These are phyloP conservation scores for Thalassiosira sp. DNA, from an alignment of 352 stramenopile genomes.

Conservation along the genomic window DNA sequence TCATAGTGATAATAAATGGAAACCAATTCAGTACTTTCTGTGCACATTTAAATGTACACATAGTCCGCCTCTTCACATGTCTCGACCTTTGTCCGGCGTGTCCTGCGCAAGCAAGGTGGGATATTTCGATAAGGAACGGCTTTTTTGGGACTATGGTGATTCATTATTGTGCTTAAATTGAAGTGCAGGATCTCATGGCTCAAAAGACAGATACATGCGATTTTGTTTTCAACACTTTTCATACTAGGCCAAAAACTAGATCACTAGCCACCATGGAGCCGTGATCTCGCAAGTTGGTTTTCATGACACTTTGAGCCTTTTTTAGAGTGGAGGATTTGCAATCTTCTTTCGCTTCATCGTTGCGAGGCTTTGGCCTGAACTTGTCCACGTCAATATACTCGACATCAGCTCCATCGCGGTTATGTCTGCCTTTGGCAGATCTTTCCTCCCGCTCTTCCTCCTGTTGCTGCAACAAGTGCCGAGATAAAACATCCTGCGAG, in stretches of 20 bases:
- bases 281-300: not conserved
- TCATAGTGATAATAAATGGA: too few relatives aligned
- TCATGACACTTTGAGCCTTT: not conserved
- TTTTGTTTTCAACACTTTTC: too few relatives aligned
- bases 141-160: too few relatives aligned
- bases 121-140: too few relatives aligned
- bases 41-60: too few relatives aligned
- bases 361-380: conserved; percentile 1
- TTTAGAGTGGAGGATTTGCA: not conserved
- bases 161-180: too few relatives aligned
- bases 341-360: not conserved
- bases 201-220: not conserved
- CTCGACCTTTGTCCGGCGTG: too few relatives aligned
- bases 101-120: too few relatives aligned
- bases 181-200: too few relatives aligned
- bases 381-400: conserved; percentile 39
- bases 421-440: not conserved
- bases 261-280: not conserved
- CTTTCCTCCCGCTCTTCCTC: conserved; percentile 28
- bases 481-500: conserved; percentile 34
- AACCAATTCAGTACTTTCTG: too few relatives aligned
- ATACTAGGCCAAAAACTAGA: conserved; percentile 13
- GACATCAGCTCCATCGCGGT: conserved; percentile 18
- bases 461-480: conserved; percentile 39
- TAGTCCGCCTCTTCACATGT: too few relatives aligned